Conservation (phyloP, 2,329 filamentous ascomycete genomes). For the Fusarium guadeloupense region DNA sequence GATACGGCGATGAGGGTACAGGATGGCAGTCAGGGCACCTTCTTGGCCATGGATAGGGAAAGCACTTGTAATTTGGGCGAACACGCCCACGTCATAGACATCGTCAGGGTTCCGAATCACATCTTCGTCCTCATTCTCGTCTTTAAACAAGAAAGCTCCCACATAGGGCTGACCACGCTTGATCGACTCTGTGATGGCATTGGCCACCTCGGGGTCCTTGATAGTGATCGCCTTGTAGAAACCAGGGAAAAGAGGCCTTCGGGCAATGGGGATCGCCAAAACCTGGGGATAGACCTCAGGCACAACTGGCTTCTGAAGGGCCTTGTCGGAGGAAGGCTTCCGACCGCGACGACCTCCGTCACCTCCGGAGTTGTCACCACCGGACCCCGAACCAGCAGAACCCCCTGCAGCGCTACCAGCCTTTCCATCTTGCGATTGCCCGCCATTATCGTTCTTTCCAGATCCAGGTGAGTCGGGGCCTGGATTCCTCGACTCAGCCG, state of each 20-base stretch:
- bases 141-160: slow-evolving; percentile 95
- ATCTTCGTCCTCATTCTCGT: slow-evolving; percentile 93
- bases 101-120: slow-evolving; percentile 90
- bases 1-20: slow-evolving; percentile 96
- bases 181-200: slow-evolving; percentile 94
- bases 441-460: slow-evolving; percentile 54
- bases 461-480: slow-evolving; percentile 56
- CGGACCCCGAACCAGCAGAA: slow-evolving; percentile 55
- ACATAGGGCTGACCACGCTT: slow-evolving; percentile 97
- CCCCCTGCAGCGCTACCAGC: slow-evolving; percentile 66
- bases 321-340: slow-evolving; percentile 75
- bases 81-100: slow-evolving; percentile 95
- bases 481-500: slow-evolving; percentile 56
- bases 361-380: slow-evolving; percentile 64
- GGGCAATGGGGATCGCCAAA: slow-evolving; percentile 94
- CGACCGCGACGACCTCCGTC: slow-evolving; percentile 77
- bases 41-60: slow-evolving; percentile 91
- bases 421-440: slow-evolving; percentile 61
- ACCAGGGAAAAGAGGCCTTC: slow-evolving; percentile 91
- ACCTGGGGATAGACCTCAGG: slow-evolving; percentile 98
- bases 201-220: slow-evolving; percentile 88
- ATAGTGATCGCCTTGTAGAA: slow-evolving; percentile 99
- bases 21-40: slow-evolving; percentile 85
- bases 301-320: slow-evolving; percentile 85
- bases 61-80: slow-evolving; percentile 96